Evolutionary conservation across 768 basidiomycete genomes (phyloP).

Genomic region (Podaxis pistillaris): DNA sequence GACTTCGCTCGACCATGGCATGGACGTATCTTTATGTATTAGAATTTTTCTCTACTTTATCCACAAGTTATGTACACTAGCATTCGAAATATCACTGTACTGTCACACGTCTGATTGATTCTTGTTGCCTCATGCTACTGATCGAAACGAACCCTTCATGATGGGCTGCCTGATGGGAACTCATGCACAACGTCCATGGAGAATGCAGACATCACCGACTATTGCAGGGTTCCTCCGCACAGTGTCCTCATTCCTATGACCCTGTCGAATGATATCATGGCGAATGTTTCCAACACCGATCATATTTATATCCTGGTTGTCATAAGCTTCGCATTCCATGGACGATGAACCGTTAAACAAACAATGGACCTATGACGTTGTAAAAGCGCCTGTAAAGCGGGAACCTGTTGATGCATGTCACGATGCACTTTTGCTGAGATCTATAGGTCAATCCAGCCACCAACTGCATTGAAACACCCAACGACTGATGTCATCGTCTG

Average conservation of each 20-base stretch:
- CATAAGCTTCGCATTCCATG: conserved; percentile 10
- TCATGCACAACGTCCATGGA: conserved; percentile 5
- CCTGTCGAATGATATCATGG: conserved; percentile 11
- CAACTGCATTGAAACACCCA: not conserved
- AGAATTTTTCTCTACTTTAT: conserved; percentile 1
- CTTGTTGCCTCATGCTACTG: not conserved
- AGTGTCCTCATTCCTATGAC: conserved; percentile 5
- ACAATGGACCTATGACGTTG: conserved; percentile 6
- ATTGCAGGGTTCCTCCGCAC: conserved; percentile 8
- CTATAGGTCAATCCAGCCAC: not conserved
- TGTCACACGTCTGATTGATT: conserved; percentile 2
- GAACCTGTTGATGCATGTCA: not conserved
- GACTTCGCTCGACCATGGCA: conserved; percentile 9
- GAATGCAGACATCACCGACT: conserved; percentile 5
- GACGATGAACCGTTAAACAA: not conserved
- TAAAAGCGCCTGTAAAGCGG: not conserved
- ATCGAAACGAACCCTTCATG: conserved; percentile 1
- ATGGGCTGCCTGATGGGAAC: not conserved
- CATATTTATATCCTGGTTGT: not conserved
- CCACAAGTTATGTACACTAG: conserved; percentile 12
- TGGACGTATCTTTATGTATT: conserved; percentile 13
- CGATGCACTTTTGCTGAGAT: not conserved
- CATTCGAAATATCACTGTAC: conserved; percentile 13
- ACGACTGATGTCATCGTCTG: not conserved
- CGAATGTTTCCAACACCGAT: not conserved